Evolutionary conservation across 2,329 filamentous ascomycete genomes (phyloP).

Genomic region (Tolypocladium ophioglossoides): DNA sequence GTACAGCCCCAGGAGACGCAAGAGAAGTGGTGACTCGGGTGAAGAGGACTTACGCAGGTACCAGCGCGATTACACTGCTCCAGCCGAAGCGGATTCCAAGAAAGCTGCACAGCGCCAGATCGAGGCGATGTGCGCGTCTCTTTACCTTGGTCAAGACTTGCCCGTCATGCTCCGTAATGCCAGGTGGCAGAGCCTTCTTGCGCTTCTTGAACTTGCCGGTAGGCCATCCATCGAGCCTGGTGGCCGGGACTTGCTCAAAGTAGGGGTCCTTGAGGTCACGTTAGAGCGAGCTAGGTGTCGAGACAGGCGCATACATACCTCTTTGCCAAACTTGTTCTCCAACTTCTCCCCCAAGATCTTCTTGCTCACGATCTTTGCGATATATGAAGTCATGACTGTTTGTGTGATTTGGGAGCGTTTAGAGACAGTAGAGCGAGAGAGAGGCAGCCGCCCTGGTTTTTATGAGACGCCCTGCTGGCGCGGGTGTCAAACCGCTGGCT

Average conservation of each 20-base stretch:
- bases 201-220: slow-evolving; percentile 68
- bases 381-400: slow-evolving; percentile 36
- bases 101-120: slow-evolving; percentile 74
- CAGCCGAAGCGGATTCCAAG: slow-evolving; percentile 80
- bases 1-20: not conserved
- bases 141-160: slow-evolving; percentile 79
- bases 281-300: not conserved
- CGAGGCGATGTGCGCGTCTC: slow-evolving; percentile 72
- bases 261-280: slow-evolving; percentile 62
- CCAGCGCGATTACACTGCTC: slow-evolving; percentile 72
- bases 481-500: slow-evolving; percentile 9
- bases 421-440: not conserved
- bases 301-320: slow-evolving; percentile 23
- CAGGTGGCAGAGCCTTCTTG: slow-evolving; percentile 74
- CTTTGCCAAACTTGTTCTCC: slow-evolving; percentile 47
- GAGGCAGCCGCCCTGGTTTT: not conserved
- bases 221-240: slow-evolving; percentile 53
- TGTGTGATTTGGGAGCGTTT: not conserved
- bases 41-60: slow-evolving; percentile 60
- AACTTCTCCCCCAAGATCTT: slow-evolving; percentile 46
- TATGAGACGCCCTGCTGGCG: slow-evolving; percentile 5
- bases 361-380: slow-evolving; percentile 44
- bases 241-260: slow-evolving; percentile 72
- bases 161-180: slow-evolving; percentile 73
- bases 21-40: not conserved